phyloP scores from a whole-genome alignment of 2,329 filamentous ascomycete genomes.

The Pyrenophora seminiperda region DNA sequence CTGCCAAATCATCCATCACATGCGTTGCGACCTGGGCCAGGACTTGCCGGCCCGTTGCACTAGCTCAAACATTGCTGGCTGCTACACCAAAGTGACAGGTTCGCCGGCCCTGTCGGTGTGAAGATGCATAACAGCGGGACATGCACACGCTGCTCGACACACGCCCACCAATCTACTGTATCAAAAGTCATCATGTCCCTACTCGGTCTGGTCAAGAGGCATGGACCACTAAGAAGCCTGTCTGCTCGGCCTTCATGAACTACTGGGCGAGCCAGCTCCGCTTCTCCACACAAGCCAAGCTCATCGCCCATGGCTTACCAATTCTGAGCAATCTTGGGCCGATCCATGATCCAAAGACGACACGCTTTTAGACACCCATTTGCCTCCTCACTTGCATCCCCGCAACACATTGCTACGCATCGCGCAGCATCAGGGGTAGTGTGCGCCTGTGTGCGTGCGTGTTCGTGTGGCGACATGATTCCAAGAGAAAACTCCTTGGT shows the following conservation, averaged over 20 bases:
- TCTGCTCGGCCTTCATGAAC: background rate
- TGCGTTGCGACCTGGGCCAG: slow-evolving; percentile 10
- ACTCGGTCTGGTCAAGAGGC: background rate
- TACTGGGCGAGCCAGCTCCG: background rate
- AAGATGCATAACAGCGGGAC: slow-evolving; percentile 34
- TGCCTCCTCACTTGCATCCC: slow-evolving; percentile 5
- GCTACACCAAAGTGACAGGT: slow-evolving; percentile 18
- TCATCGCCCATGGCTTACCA: background rate
- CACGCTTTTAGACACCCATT: slow-evolving; percentile 2
- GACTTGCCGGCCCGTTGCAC: slow-evolving; percentile 32
- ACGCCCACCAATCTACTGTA: slow-evolving; percentile 19
- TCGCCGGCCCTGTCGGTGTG: slow-evolving; percentile 28
- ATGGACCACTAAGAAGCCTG: background rate
- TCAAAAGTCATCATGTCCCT: background rate
- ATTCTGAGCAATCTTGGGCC: background rate
- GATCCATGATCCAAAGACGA: slow-evolving; percentile 4
- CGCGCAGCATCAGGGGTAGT: background rate
- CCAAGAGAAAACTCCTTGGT: background rate
- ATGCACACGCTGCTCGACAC: slow-evolving; percentile 30
- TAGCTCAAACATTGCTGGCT: slow-evolving; percentile 20
- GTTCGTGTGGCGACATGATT: background rate
- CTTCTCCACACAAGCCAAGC: slow-evolving; percentile 4
- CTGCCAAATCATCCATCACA: slow-evolving; percentile 12
- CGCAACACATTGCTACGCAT: slow-evolving; percentile 2
- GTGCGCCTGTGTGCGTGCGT: background rate